Evolutionary conservation across 352 stramenopile species (phyloP).

Genomic region (Globisporangium okanoganense): DNA sequence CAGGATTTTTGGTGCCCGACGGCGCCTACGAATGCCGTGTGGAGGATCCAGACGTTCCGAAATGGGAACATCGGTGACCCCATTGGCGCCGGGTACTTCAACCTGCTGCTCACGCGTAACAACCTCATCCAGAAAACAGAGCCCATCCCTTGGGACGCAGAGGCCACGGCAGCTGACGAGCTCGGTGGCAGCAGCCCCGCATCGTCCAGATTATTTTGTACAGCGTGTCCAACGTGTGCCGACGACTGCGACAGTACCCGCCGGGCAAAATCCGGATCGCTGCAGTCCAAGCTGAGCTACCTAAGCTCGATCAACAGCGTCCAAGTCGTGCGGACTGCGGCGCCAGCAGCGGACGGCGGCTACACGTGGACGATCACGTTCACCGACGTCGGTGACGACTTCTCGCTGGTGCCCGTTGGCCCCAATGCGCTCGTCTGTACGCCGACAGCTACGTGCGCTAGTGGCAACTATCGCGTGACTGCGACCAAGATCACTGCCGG

Average conservation of each 20-base stretch:
- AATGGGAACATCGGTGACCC: conserved; percentile 19
- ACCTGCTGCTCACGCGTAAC: conserved; percentile 41
- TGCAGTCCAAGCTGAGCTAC: conserved; percentile 69
- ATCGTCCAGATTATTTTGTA: conserved; percentile 63
- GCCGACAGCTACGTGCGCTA: conserved; percentile 16
- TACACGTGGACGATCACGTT: conserved; percentile 92
- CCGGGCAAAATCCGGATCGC: conserved; percentile 52
- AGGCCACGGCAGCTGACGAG: conserved; percentile 82
- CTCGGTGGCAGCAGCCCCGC: conserved; percentile 31
- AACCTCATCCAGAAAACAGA: conserved; percentile 50
- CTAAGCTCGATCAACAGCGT: conserved; percentile 58
- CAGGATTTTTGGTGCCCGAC: conserved; percentile 67
- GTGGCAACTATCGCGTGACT: conserved; percentile 38
- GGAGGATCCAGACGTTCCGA: conserved; percentile 39
- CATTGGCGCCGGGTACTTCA: conserved; percentile 58
- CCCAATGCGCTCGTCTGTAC: conserved; percentile 24
- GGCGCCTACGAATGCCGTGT: conserved; percentile 50
- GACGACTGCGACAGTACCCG: conserved; percentile 27
- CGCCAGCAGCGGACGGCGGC: conserved; percentile 31
- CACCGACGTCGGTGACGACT: conserved; percentile 82
- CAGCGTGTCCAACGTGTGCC: conserved; percentile 34
- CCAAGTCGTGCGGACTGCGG: conserved; percentile 63
- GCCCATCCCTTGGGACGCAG: conserved; percentile 92
- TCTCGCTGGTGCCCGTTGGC: conserved; percentile 34
- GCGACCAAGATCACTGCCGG: conserved; percentile 66